phyloP scores from a whole-genome alignment of 306 rosid species.

The Corylus americana region DNA sequence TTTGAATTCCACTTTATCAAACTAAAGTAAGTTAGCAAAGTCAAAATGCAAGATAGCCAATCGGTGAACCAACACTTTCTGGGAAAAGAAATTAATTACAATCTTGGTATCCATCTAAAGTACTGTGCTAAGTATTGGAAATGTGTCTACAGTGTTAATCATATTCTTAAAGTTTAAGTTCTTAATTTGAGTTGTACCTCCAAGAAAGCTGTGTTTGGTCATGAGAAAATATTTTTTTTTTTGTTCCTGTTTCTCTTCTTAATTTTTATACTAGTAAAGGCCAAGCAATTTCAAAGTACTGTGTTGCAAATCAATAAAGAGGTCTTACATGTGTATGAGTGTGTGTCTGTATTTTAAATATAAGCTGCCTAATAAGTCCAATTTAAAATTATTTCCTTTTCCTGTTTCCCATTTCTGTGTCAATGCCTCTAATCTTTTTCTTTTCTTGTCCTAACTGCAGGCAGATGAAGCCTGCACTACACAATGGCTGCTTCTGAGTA shows the following conservation, averaged over 20 bases:
- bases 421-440: not conserved
- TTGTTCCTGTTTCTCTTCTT: not conserved
- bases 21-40: too few species aligned
- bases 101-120: not conserved
- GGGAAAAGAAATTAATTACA: too few species aligned
- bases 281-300: not conserved
- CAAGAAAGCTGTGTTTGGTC: not conserved
- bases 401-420: not conserved
- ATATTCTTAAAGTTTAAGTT: not conserved
- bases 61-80: too few species aligned
- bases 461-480: constrained; percentile 2
- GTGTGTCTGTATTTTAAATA: not conserved
- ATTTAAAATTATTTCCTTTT: not conserved
- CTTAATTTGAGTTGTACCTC: not conserved
- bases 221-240: not conserved
- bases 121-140: not conserved
- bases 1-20: not conserved
- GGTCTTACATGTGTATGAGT: not conserved
- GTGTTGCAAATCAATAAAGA: not conserved
- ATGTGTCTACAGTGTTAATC: not conserved
- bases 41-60: too few species aligned
- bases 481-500: not conserved
- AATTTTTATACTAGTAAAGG: not conserved
- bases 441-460: not conserved
- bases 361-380: not conserved